Evolutionary conservation across 192 early-diverging fungal species (phyloP), one percentile per base, ranked within the genome.

Genomic region (Anaeromyces robustus): DNA sequence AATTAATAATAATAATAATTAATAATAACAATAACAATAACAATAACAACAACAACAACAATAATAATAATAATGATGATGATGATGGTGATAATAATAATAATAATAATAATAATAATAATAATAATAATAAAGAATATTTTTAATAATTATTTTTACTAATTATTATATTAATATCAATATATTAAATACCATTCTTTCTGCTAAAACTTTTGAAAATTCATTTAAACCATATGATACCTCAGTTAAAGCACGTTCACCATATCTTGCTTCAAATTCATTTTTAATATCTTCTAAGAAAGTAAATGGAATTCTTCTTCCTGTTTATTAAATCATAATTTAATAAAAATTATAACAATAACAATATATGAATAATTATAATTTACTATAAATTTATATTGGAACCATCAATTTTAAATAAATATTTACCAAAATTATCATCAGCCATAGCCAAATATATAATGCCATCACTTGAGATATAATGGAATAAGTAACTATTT

Each of bases 371-470:
- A n/a, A n/a, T n/a, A n/a, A n/a, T n/a, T n/a, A n/a, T n/a, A n/a
- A n/a, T n/a, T n/a, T n/a, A n/a, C n/a, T n/a, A n/a, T n/a, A n/a
- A n/a, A n/a, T n/a, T n/a, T n/a, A n/a, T n/a, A n/a, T n/a, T n/a
- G n/a, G n/a, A n/a, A n/a, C n/a, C n/a, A n/a, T n/a, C n/a, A n/a
- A n/a, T n/a, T n/a, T n/a, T n/a, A n/a, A n/a, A n/a, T n/a, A n/a
- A 80, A 88, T 86, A 82, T 90, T 68, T 41, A 87, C 89, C 90
- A 78, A 92, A 91, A 78, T 86, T 83, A 85, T 90, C 88, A 80
- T 91, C 96, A 13, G 94, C 93, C 89, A 96, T 92, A 84, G 94
- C 95, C 84, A 97, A 89, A 83, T 94, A 97, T 12, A 93, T 93
- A 59, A 95, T 83, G 19, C 92, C 92, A 86, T 90, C 88, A 82